These are phyloP conservation scores for Vigna reflexopilosa DNA, from an alignment of 306 rosid genomes.

Conservation along the genomic window DNA sequence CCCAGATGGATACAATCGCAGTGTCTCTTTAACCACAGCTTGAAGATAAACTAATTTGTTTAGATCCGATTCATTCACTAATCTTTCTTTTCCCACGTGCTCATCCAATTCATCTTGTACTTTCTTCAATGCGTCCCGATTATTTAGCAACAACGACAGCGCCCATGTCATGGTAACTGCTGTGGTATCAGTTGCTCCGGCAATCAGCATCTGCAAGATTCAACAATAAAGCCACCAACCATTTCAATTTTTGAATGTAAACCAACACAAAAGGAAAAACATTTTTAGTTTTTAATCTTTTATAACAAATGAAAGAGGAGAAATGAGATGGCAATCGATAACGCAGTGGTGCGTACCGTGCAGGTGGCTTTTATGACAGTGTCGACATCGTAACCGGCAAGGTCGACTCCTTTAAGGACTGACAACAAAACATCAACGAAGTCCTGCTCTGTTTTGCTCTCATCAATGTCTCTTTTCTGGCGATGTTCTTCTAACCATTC, in stretches of 20 bases:
- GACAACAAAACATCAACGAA: slow-evolving; percentile 55
- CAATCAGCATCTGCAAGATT: slow-evolving; percentile 43
- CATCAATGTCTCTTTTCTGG: not conserved
- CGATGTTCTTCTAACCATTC: slow-evolving; percentile 31
- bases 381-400: slow-evolving; percentile 46
- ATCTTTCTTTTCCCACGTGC: slow-evolving; percentile 57
- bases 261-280: no score
- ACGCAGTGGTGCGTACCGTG: slow-evolving; percentile 38
- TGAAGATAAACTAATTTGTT: slow-evolving; percentile 58
- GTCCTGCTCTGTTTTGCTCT: slow-evolving; percentile 18
- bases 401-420: not conserved
- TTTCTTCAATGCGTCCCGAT: slow-evolving; percentile 26
- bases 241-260: not conserved
- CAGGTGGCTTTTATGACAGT: slow-evolving; percentile 59
- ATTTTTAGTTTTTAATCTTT: no score
- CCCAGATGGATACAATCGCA: slow-evolving; percentile 61
- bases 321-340: no score
- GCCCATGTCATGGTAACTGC: slow-evolving; percentile 51
- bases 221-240: not conserved
- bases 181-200: slow-evolving; percentile 61
- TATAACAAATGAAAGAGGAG: no score
- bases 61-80: slow-evolving; percentile 57
- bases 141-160: slow-evolving; percentile 34
- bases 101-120: slow-evolving; percentile 11
- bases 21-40: slow-evolving; percentile 27